Evolutionary conservation across 1,284 basidiomycete species (phyloP).

Genomic region (Apiotrichum gracile): DNA sequence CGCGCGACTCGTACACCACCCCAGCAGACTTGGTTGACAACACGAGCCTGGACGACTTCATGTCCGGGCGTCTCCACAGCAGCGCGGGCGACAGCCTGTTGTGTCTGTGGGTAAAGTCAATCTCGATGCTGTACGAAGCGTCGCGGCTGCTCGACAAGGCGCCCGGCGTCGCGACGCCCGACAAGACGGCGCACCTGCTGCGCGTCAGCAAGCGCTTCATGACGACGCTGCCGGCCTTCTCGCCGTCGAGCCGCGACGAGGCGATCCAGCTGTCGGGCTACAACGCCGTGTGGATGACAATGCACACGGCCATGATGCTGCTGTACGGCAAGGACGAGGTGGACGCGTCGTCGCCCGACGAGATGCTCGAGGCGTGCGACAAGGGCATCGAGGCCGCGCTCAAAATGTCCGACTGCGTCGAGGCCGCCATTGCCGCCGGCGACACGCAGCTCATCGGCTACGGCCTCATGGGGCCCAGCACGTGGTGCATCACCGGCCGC

Average conservation of each 20-base stretch:
- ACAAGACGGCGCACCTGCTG: constrained; percentile 17
- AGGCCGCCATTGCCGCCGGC: constrained; percentile 18
- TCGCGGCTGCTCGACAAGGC: constrained; percentile 5
- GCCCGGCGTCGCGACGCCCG: constrained; percentile 8
- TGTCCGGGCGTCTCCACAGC: constrained; percentile 7
- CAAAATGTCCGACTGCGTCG: constrained; percentile 20
- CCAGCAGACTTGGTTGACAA: constrained; percentile 19
- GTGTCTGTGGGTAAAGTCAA: constrained; percentile 19
- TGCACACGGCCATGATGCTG: constrained; percentile 17
- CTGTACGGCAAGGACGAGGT: constrained; percentile 28
- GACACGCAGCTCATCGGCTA: constrained; percentile 18
- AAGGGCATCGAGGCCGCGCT: constrained; percentile 20
- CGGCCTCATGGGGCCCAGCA: constrained; percentile 12
- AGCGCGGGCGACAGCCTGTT: constrained; percentile 14
- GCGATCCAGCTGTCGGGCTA: constrained; percentile 6
- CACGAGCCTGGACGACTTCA: constrained; percentile 22
- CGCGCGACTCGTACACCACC: constrained; percentile 29
- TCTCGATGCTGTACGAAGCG: constrained; percentile 22
- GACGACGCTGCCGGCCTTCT: constrained; percentile 14
- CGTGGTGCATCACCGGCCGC: constrained; percentile 14
- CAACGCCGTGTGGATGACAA: constrained; percentile 23
- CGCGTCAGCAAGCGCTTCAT: constrained; percentile 23
- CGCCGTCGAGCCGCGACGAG: constrained; percentile 5
- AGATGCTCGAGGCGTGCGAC: constrained; percentile 16
- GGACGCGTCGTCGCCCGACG: constrained; percentile 13